These are phyloP conservation scores for Ophiostoma angusticollis DNA, from an alignment of 2,329 filamentous ascomycete species.

Conservation along the genomic window DNA sequence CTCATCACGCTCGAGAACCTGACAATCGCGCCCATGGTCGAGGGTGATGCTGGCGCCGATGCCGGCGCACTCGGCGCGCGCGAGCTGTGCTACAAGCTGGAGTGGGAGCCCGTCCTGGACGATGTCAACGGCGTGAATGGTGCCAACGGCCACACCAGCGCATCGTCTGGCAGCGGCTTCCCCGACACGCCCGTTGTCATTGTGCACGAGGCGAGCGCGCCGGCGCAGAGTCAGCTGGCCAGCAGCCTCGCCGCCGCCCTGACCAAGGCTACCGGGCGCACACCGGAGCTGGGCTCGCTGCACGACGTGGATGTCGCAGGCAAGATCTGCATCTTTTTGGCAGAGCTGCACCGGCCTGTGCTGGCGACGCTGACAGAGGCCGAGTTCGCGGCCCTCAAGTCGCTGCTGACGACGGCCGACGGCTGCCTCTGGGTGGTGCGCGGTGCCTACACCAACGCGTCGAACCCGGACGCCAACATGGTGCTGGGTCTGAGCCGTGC, in stretches of 20 bases:
- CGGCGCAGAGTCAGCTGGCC: constrained; percentile 23
- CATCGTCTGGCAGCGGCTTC: too few relatives aligned
- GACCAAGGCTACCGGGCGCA: constrained; percentile 21
- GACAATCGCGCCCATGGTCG: constrained; percentile 28
- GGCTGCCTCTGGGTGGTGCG: constrained; percentile 28
- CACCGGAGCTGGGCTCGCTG: constrained; percentile 21
- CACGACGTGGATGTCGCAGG: constrained; percentile 19
- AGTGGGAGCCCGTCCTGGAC: constrained; percentile 30
- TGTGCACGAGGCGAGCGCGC: constrained; percentile 22
- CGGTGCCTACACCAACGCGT: constrained; percentile 25
- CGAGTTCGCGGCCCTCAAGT: constrained; percentile 27
- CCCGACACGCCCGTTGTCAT: constrained; percentile 25
- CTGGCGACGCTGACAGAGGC: constrained; percentile 26
- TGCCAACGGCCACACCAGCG: constrained; percentile 2
- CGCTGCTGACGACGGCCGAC: constrained; percentile 22
- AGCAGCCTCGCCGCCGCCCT: constrained; percentile 22
- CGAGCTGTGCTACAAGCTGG: constrained; percentile 33
- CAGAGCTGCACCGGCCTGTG: constrained; percentile 31
- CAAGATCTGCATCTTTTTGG: constrained; percentile 29
- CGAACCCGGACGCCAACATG: constrained; percentile 29
- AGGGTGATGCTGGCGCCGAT: constrained; percentile 20
- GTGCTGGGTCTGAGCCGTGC: constrained; percentile 32
- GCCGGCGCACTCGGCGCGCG: constrained; percentile 18
- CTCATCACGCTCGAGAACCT: constrained; percentile 24
- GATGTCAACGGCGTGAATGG: too few relatives aligned